phyloP scores from a whole-genome alignment of 345 rosid species.

The Populus tremula region DNA sequence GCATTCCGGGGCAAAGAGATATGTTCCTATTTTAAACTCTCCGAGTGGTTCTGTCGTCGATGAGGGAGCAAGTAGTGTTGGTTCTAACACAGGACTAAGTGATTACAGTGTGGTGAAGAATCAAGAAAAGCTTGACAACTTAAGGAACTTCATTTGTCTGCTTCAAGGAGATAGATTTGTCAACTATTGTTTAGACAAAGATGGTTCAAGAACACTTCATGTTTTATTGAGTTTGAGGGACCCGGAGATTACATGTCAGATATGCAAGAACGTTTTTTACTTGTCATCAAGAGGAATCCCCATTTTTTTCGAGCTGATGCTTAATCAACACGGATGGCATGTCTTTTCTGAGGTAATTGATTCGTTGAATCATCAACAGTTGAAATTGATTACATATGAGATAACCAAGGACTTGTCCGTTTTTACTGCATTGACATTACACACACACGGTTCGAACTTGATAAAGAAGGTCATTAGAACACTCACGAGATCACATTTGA shows the following conservation, averaged over 20 bases:
- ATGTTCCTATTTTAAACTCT: neutral
- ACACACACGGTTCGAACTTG: conserved; percentile 16
- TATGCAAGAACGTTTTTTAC: neutral
- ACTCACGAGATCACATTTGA: neutral
- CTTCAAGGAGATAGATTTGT: too few species aligned
- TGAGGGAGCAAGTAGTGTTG: neutral
- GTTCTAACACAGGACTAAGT: neutral
- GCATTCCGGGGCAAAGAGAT: neutral
- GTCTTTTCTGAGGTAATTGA: conserved; percentile 24
- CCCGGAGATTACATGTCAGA: neutral
- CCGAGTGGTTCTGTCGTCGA: neutral
- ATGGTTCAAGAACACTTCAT: conserved; percentile 16
- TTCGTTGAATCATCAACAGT: conserved; percentile 2
- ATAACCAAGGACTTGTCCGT: neutral
- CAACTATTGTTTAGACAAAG: neutral
- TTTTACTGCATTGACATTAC: neutral
- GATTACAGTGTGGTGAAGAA: neutral
- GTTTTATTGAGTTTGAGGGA: neutral
- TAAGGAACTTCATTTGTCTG: neutral
- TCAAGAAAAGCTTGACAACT: neutral
- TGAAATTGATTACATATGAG: neutral
- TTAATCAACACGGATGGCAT: conserved; percentile 12
- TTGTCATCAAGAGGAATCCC: neutral
- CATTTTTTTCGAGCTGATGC: conserved; percentile 9
- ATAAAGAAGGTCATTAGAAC: conserved; percentile 18